Conservation (phyloP, 2,329 filamentous ascomycete species). For the Aplosporella prunicola region DNA sequence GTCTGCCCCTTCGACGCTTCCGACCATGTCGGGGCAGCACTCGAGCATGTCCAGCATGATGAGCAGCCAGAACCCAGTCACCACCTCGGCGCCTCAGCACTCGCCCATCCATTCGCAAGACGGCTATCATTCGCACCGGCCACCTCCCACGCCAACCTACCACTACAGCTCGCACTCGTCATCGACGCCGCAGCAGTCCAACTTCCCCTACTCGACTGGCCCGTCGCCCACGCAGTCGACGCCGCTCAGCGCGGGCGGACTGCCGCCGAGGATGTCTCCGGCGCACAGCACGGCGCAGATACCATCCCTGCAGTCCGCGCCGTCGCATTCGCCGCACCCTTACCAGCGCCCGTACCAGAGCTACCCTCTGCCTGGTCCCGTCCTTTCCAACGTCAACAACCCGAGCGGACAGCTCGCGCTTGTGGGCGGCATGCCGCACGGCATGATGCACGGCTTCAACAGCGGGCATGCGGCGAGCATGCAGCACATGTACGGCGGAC, state of each 20-base stretch:
- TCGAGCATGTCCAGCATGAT: conserved; percentile 40
- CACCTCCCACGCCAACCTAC: conserved; percentile 53
- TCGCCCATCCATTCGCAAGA: conserved; percentile 53
- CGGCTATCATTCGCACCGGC: conserved; percentile 44
- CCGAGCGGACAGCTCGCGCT: conserved; percentile 64
- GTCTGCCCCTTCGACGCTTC: conserved; percentile 42
- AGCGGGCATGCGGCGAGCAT: conserved; percentile 55
- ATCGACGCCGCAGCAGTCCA: conserved; percentile 40
- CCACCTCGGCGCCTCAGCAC: conserved; percentile 28
- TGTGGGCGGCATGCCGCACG: conserved; percentile 49
- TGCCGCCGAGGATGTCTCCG: conserved; percentile 45
- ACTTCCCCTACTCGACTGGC: conserved; percentile 40
- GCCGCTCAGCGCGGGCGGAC: conserved; percentile 38
- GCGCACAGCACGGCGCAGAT: conserved; percentile 34
- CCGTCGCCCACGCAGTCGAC: conserved; percentile 42
- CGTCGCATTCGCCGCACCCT: conserved; percentile 36
- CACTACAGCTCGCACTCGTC: conserved; percentile 47
- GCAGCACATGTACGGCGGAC: conserved; percentile 48
- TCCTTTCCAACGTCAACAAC: conserved; percentile 70
- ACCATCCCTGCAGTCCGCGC: conserved; percentile 39
- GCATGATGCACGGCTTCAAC: conserved; percentile 51
- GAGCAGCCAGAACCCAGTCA: conserved; percentile 31
- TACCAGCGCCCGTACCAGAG: conserved; percentile 41
- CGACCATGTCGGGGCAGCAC: conserved; percentile 37
- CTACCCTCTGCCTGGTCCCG: conserved; percentile 52